Evolutionary conservation across 1,284 basidiomycete genomes (phyloP), one percentile per base, ranked within the genome.

Genomic region (Boletellus deceptivus): DNA sequence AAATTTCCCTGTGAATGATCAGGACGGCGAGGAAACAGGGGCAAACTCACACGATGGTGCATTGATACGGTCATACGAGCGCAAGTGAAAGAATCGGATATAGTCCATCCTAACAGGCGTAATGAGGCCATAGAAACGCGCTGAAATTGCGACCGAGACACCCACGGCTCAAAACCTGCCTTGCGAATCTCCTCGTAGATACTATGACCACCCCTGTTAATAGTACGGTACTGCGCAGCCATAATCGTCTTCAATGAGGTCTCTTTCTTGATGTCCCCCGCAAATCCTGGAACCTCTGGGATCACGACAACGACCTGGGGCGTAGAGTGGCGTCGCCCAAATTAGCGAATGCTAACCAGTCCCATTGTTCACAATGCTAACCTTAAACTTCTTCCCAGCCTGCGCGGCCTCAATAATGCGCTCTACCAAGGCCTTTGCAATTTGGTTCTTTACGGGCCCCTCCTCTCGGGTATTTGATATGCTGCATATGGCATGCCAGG

Each of bases 1-100:
- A 36, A 43, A 44, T 7, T 2, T 14, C 29, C 31, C 10, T 18
- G 18, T 60, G 43, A 62, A 16, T 7, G 20, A 41, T 33, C 22
- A 29, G 18, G 5, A 31, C 6, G 7, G n/a, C 20, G n/a, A 14
- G 45, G 29, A 35, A 8, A 27, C 13, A 11, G 18, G 24, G 20
- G 4, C 17, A 31, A 56, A 65, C 76, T 52, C 46, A 83, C 84
- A 68, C 53, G 75, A 69, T 4, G 91, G 92, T 0, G 86, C 85
- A 64, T 95, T 95, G 70, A 98, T 92, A 27, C 94, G 79, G 66
- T 98, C 95, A 67, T 95, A 97, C 2, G 86, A 77, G 37, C 94
- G 80, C 31, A 98, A 75, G 69, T 97, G 92, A 72, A 90, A 97
- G 77, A 96, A 92, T 17, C 86, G 79, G 58, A 91, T 88, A 67